Evolutionary conservation across 805 yeast genomes (phyloP).

Genomic region (Candida orba): DNA sequence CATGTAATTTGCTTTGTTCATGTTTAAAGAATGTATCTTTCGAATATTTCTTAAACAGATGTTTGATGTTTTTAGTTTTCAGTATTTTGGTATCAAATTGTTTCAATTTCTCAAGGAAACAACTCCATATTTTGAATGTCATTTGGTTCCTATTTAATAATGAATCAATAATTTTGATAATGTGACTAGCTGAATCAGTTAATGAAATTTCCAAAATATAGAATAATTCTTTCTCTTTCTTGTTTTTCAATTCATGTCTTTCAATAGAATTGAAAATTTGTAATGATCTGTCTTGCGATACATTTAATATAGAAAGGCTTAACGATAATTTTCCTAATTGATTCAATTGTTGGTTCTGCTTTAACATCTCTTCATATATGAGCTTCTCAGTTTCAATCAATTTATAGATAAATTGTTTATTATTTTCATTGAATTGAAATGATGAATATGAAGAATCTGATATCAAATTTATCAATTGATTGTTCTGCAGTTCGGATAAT

Average conservation of each 20-base stretch:
- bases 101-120: not conserved
- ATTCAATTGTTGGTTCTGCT: not conserved
- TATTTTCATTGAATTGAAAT: too few species aligned
- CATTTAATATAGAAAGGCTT: not conserved
- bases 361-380: not conserved
- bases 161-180: slow-evolving; percentile 3
- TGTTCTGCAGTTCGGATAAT: slow-evolving; percentile 3
- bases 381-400: not conserved
- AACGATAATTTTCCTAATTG: slow-evolving; percentile 1
- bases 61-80: not conserved
- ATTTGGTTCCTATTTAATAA: not conserved
- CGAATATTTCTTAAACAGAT: not conserved
- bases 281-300: not conserved
- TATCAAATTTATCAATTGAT: slow-evolving; percentile 6
- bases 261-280: slow-evolving; percentile 1
- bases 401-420: not conserved
- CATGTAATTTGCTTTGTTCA: slow-evolving; percentile 2
- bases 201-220: not conserved
- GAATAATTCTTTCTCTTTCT: not conserved
- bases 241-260: not conserved
- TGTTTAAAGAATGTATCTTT: not conserved
- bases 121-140: slow-evolving; percentile 5
- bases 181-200: not conserved
- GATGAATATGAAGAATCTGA: slow-evolving; percentile 1
- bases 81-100: slow-evolving; percentile 1